Evolutionary conservation across 2,329 filamentous ascomycete species (phyloP).

Genomic region (Fusarium sp.): DNA sequence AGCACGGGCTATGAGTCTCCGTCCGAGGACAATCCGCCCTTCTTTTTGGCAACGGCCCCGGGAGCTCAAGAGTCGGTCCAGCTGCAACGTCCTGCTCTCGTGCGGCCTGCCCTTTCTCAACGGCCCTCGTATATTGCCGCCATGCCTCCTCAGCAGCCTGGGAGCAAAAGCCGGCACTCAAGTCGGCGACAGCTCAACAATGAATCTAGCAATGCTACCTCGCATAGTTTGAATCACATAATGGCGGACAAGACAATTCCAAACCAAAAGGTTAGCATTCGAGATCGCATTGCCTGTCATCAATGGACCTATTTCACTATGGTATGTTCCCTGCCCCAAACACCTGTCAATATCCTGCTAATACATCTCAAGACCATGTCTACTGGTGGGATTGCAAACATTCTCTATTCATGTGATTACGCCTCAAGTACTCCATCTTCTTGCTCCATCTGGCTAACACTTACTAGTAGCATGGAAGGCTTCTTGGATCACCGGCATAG

Average conservation of each 20-base stretch:
- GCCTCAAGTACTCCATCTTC: background rate
- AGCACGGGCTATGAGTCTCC: conserved; percentile 54
- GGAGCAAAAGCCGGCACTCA: conserved; percentile 5
- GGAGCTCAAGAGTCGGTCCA: conserved; percentile 3
- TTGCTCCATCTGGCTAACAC: background rate
- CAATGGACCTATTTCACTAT: conserved; percentile 83
- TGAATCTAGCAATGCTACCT: conserved; percentile 21
- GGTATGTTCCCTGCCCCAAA: conserved; percentile 20
- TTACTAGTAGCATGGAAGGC: conserved; percentile 50
- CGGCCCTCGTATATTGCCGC: conserved; percentile 34
- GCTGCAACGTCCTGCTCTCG: conserved; percentile 1
- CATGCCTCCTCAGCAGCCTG: conserved; percentile 11
- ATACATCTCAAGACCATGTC: conserved; percentile 54
- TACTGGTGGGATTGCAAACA: conserved; percentile 66
- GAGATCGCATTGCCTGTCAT: conserved; percentile 63
- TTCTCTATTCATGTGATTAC: conserved; percentile 55
- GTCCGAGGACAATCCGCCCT: conserved; percentile 49
- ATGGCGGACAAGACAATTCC: conserved; percentile 43
- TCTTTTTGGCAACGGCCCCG: conserved; percentile 40
- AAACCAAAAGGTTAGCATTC: conserved; percentile 55
- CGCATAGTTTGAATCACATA: conserved; percentile 49
- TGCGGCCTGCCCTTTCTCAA: conserved; percentile 31
- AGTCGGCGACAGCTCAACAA: conserved; percentile 20
- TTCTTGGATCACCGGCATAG: conserved; percentile 67
- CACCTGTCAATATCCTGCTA: background rate